phyloP scores from a whole-genome alignment of 805 yeast genomes.

The Saccharomyces eubayanus region DNA sequence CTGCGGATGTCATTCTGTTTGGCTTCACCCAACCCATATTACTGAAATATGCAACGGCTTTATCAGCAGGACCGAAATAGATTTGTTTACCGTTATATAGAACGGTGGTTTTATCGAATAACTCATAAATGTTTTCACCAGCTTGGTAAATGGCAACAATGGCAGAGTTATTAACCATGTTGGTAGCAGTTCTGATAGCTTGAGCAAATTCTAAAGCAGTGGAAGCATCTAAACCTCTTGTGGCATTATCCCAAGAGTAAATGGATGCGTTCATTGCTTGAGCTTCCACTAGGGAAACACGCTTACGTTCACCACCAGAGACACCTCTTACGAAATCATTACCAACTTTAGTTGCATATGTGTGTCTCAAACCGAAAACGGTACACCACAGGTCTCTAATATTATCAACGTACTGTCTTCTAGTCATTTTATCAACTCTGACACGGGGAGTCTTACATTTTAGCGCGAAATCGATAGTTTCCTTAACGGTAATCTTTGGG shows the following conservation, averaged over 20 bases:
- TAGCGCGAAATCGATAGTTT: slow-evolving; percentile 43
- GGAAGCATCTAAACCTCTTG: slow-evolving; percentile 63
- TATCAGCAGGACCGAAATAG: slow-evolving; percentile 46
- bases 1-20: slow-evolving; percentile 59
- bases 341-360: slow-evolving; percentile 56
- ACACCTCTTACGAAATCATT: slow-evolving; percentile 62
- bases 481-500: slow-evolving; percentile 44
- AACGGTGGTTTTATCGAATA: slow-evolving; percentile 54
- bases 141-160: slow-evolving; percentile 63
- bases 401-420: slow-evolving; percentile 33
- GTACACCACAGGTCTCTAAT: slow-evolving; percentile 36
- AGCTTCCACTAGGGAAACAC: slow-evolving; percentile 63
- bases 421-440: slow-evolving; percentile 37
- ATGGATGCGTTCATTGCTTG: slow-evolving; percentile 45
- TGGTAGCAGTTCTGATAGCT: slow-evolving; percentile 52
- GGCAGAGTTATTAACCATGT: slow-evolving; percentile 47
- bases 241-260: slow-evolving; percentile 62
- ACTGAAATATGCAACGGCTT: slow-evolving; percentile 47
- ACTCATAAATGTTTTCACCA: slow-evolving; percentile 52
- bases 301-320: slow-evolving; percentile 66
- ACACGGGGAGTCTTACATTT: slow-evolving; percentile 41
- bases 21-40: slow-evolving; percentile 58
- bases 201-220: slow-evolving; percentile 60
- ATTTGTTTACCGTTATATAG: slow-evolving; percentile 55
- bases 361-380: slow-evolving; percentile 50